These are phyloP conservation scores for Helianthus tuberosus DNA, from an alignment of 129 eudicot genomes.

Conservation along the genomic window DNA sequence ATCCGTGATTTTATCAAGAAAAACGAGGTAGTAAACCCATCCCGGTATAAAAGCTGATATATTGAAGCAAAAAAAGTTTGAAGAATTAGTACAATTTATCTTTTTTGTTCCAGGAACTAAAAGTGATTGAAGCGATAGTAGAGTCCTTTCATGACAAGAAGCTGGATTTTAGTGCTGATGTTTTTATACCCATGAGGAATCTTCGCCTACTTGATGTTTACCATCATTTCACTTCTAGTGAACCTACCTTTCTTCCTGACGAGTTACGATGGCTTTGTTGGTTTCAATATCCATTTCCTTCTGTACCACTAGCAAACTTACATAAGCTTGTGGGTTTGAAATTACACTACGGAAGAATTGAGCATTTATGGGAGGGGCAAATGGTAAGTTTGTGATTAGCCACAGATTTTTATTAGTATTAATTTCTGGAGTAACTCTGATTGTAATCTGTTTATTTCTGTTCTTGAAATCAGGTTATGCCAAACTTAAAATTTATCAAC, in stretches of 20 bases:
- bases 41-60: not conserved
- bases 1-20: not conserved
- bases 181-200: not conserved
- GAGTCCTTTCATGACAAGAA: not conserved
- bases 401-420: not conserved
- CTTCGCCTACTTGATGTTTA: conserved; percentile 2
- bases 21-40: not conserved
- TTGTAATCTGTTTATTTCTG: not conserved
- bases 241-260: not conserved
- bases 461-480: not conserved
- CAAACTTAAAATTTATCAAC: conserved; percentile 17
- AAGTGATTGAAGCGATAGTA: not conserved
- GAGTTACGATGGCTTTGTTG: not conserved
- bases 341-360: not conserved
- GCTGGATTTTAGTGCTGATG: not conserved
- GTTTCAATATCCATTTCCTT: not conserved
- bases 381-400: not conserved
- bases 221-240: not conserved
- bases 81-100: not conserved
- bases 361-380: conserved; percentile 1
- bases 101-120: not conserved
- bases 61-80: no score
- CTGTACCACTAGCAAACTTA: not conserved
- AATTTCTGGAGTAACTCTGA: not conserved
- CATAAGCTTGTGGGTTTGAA: not conserved